Evolutionary conservation across 768 basidiomycete genomes (phyloP).

Genomic region (Trametopsis cervina): DNA sequence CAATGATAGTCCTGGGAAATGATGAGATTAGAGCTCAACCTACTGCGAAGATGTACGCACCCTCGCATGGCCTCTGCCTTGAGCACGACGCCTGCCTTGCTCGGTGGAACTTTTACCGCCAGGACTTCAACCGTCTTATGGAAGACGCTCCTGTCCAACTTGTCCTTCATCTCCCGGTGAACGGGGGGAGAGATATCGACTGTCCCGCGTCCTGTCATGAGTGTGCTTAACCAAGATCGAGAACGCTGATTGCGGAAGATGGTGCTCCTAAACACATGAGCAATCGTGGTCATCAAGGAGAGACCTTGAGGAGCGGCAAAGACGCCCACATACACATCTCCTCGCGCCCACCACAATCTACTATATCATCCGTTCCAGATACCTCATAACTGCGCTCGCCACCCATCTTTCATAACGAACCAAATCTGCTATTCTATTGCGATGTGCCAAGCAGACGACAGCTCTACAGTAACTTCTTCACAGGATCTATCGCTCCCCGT

Average conservation of each 20-base stretch:
- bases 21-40: constrained; percentile 8
- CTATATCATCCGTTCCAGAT: no score
- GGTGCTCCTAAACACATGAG: background rate
- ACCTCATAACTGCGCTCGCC: no score
- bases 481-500: background rate
- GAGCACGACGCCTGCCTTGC: constrained; percentile 47
- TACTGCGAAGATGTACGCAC: constrained; percentile 33
- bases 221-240: background rate
- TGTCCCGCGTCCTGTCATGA: background rate
- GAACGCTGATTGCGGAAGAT: background rate
- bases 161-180: constrained; percentile 42
- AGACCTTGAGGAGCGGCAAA: no score
- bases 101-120: constrained; percentile 55
- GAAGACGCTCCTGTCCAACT: constrained; percentile 62
- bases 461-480: background rate
- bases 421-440: no score
- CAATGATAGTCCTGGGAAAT: constrained; percentile 46
- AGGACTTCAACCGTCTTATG: constrained; percentile 58
- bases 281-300: background rate
- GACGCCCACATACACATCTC: no score
- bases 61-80: constrained; percentile 51
- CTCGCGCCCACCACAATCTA: no score
- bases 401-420: no score
- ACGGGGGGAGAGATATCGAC: constrained; percentile 36
- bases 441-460: constrained; percentile 1